Evolutionary conservation across 805 yeast species (phyloP).

Genomic region (Candida chauliodis): DNA sequence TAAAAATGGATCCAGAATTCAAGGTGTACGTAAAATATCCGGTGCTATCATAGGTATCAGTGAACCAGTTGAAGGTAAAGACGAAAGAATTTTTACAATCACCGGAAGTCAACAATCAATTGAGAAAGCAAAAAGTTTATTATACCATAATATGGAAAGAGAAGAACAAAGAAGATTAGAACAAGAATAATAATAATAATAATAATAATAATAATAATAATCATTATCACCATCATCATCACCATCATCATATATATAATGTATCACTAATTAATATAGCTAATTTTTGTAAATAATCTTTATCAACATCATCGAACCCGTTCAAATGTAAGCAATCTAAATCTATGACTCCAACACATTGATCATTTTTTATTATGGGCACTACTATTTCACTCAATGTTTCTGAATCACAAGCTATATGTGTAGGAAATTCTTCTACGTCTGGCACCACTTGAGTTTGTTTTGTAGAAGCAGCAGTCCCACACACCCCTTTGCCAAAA

Average conservation of each 20-base stretch:
- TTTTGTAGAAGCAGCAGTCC: slow-evolving; percentile 62
- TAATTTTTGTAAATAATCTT: slow-evolving; percentile 54
- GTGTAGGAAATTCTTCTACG: slow-evolving; percentile 81
- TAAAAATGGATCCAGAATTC: slow-evolving; percentile 79
- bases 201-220: neutral
- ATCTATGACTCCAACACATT: slow-evolving; percentile 74
- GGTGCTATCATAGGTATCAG: slow-evolving; percentile 79
- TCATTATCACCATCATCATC: neutral
- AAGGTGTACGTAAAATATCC: slow-evolving; percentile 73
- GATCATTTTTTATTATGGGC: slow-evolving; percentile 52
- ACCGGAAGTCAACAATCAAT: slow-evolving; percentile 55
- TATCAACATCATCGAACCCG: slow-evolving; percentile 70
- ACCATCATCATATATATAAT: neutral
- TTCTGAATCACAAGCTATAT: slow-evolving; percentile 96
- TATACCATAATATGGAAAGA: slow-evolving; percentile 56
- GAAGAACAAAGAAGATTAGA: slow-evolving; percentile 46
- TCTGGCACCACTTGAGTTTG: slow-evolving; percentile 73
- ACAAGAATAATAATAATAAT: slow-evolving; percentile 1
- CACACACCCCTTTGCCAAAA: slow-evolving; percentile 89
- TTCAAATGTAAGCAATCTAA: slow-evolving; percentile 65
- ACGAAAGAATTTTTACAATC: slow-evolving; percentile 68
- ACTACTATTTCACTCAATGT: slow-evolving; percentile 92
- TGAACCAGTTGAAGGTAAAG: slow-evolving; percentile 59
- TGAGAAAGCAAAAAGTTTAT: slow-evolving; percentile 55
- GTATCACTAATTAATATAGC: slow-evolving; percentile 44